phyloP scores from a whole-genome alignment of 345 rosid genomes.

The thale cress (Arabidopsis thaliana) region DNA sequence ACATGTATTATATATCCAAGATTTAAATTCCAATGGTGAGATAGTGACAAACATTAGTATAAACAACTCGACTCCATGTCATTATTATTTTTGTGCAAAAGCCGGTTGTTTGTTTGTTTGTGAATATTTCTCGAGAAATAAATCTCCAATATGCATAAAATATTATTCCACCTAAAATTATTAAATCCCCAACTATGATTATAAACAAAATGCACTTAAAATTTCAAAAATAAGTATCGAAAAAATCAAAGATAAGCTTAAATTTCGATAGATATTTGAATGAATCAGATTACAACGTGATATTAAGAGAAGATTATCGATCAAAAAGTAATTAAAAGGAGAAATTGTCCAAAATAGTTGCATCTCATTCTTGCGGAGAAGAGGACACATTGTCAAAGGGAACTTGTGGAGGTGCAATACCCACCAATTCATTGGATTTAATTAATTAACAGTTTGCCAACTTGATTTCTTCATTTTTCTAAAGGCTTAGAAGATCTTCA shows the following conservation, averaged over 20 bases:
- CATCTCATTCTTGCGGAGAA: conserved; percentile 26
- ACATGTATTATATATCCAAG: neutral
- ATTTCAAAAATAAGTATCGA: neutral
- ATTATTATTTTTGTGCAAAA: neutral
- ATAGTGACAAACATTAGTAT: neutral
- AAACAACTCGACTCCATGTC: neutral
- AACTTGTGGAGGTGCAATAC: conserved; percentile 30
- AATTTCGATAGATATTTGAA: neutral
- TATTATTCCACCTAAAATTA: neutral
- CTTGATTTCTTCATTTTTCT: conserved; percentile 37
- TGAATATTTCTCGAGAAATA: neutral
- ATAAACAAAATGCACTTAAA: neutral
- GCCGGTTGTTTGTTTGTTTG: neutral
- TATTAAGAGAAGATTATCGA: conserved; percentile 1
- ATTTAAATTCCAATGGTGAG: neutral
- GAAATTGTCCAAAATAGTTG: conserved; percentile 37
- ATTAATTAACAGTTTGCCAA: conserved; percentile 39
- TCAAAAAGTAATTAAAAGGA: neutral
- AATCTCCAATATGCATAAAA: conserved; percentile 11
- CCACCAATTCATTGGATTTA: conserved; percentile 17
- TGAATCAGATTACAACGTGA: conserved; percentile 21
- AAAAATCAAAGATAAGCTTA: neutral
- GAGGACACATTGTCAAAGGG: conserved; percentile 36
- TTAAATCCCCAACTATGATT: neutral
- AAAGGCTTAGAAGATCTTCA: conserved; percentile 28